Base-by-base conservation (phyloP, 1,284 basidiomycete genomes). In the Heterobasidion irregulare region DNA sequence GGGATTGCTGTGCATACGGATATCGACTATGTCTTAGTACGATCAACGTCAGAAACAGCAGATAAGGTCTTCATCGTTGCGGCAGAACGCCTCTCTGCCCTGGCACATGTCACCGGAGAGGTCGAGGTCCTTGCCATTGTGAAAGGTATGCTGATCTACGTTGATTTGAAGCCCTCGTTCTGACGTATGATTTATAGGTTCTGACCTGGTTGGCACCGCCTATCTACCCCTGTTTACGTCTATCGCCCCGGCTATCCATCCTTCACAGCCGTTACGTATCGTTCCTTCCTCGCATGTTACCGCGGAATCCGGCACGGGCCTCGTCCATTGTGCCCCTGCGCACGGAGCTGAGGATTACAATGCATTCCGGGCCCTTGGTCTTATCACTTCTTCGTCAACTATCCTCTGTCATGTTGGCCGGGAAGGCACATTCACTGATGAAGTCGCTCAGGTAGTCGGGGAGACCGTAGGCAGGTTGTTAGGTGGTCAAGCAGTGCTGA, bases 321-420 rank as follows among this genome's bases (percentile, higher is more conserved):
- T 98, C 1, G 97, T 99, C 0, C 96, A 99, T 66, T 92, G 89
- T 58, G 96, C 96, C 0, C 95, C 96, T 6, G 94, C 93, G 0
- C 97, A 99, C 63, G 96, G 96, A 34, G 79, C 83, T 12, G 96
- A 99, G 61, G 97, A 99, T 68, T 98, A 98, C 65, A 75, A 80
- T 19, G 77, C 82, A 2, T 92, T 91, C 71, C 78, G 76, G 54
- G 59, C 71, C 33, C 69, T 78, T 3, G 76, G 73, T 18, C 71
- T 83, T 9, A 65, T 83, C 13, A 66, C 72, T 7, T 64, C 62
- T 34, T 66, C 72, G 7, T 62, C 70, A 2, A 70, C 70, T 26
- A 72, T 86, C 58, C 50, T 84, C 8, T 94, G 90, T 61, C 92
- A 95, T 53, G 89, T 99, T 19, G 88, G 96, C 53, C 78, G 75